Percentiles rank a stretch among this genome's conserved stretches.
These are phyloP conservation scores for Henckelia pumila DNA, from an alignment of 257 asterid genomes.

Conservation along the genomic window DNA sequence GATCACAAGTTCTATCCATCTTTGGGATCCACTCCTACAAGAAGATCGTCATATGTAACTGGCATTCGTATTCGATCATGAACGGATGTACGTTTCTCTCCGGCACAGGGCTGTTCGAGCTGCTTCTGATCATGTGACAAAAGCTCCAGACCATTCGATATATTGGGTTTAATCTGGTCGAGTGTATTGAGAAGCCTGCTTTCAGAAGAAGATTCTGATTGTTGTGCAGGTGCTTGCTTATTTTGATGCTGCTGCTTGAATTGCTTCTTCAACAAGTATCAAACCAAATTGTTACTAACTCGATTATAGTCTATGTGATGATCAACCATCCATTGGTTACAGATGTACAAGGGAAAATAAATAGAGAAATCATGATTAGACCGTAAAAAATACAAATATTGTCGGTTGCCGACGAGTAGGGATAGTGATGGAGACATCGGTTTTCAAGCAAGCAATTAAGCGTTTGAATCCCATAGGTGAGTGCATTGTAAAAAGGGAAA, in stretches of 20 bases:
- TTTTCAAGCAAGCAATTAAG: not conserved
- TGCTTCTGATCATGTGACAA: slow-evolving; percentile 32
- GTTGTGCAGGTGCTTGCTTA: slow-evolving; percentile 32
- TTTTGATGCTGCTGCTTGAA: slow-evolving; percentile 44
- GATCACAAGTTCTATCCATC: slow-evolving; percentile 17
- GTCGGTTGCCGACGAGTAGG: not conserved
- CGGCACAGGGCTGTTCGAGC: slow-evolving; percentile 26
- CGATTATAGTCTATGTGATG: slow-evolving; percentile 8
- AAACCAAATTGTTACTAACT: slow-evolving; percentile 1
- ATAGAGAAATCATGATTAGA: not conserved
- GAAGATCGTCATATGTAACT: slow-evolving; percentile 67
- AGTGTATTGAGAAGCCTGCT: slow-evolving; percentile 20
- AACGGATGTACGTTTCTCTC: slow-evolving; percentile 46
- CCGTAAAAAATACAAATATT: not conserved
- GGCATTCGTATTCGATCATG: slow-evolving; percentile 73
- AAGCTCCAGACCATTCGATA: slow-evolving; percentile 26
- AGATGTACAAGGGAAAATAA: not conserved
- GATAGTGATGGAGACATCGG: not conserved
- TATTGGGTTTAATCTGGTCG: slow-evolving; percentile 16
- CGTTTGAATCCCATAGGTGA: not conserved
- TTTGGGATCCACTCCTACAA: slow-evolving; percentile 38
- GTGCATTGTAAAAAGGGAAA: not conserved
- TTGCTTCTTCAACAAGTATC: slow-evolving; percentile 64
- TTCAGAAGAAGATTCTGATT: slow-evolving; percentile 30
- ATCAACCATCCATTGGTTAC: not conserved